Base-by-base conservation (phyloP, 1,139 yeast species). In the Zygosaccharomyces pseudobailii region DNA sequence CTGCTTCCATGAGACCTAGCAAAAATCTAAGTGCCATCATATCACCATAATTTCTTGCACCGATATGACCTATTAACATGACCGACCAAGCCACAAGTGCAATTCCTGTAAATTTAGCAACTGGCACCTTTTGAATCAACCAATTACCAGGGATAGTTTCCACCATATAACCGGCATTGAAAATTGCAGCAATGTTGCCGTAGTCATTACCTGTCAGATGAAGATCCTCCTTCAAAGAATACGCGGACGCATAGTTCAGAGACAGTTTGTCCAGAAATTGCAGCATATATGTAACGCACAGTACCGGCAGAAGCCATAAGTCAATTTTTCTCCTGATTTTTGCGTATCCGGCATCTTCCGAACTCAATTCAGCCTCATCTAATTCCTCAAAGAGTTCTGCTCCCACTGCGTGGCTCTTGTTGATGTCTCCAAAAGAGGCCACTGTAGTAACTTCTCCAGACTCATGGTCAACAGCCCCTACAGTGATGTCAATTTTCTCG, bases 81-180 rank as follows among this genome's bases (percentile, higher is more conserved):
- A 71, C 54, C 0, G 76, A 71, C 80, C 80, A 76, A 3, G 63
- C 44, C 21, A 73, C 46, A 33, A 76, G 58, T 48, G 69, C 63
- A 8, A 59, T 49, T 2, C 74, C 72, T 2, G 73, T 64, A 46
- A 65, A 69, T 52, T 75, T 76, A 1, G 74, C 79, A 32, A 76
- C 71, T 5, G 80, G 80, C 36, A 70, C 68, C 53, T 70, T 70
- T 59, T 79, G 79, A 35, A 78, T 63, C n/a, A 76, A 56, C 57
- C 70, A 71, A 50, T 71, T 70, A 13, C 74, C 72, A 2, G 81
- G 81, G 32, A 70, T 59, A 13, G 75, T 73, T 47, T 73, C 73
- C 43, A 68, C 67, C 48, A 76, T 55, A 54, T 75, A 76, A 5
- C 80, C 81, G 50, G 76, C 70, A 54, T 76, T 75, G 59, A 78